Conservation (phyloP, 2,329 filamentous ascomycete species). For the Tolypocladium album region DNA sequence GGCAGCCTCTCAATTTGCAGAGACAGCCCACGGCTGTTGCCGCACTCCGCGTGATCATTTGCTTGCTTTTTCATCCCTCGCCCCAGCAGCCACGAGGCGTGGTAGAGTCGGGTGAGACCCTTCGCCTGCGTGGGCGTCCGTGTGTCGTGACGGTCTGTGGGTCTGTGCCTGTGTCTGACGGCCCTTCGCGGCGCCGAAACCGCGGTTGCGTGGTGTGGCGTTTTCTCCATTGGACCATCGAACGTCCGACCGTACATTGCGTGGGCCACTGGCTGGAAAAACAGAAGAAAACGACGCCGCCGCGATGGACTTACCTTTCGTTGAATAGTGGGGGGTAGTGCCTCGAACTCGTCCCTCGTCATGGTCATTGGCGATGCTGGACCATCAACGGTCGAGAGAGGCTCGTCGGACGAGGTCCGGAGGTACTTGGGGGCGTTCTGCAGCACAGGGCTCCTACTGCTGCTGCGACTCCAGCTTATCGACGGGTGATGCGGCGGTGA, state of each 20-base stretch:
- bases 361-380: conserved; percentile 17
- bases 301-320: conserved; percentile 40
- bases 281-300: conserved; percentile 6
- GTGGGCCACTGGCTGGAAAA: neutral
- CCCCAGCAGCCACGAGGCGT: neutral
- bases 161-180: neutral
- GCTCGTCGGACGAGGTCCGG: conserved; percentile 13
- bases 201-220: neutral
- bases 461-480: conserved; percentile 9
- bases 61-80: neutral
- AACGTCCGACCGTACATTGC: neutral
- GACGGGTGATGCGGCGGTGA: conserved; percentile 6
- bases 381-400: conserved; percentile 8
- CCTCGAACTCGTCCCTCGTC: conserved; percentile 34
- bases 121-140: neutral
- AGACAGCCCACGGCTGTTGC: neutral
- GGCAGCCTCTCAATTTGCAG: neutral
- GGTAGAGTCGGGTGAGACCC: neutral
- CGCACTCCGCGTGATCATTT: neutral
- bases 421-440: conserved; percentile 9
- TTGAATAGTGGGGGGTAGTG: conserved; percentile 41
- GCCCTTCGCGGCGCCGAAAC: neutral
- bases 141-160: neutral
- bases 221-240: neutral
- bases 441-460: conserved; percentile 7